These are phyloP conservation scores for Paraphysoderma sedebokerense DNA, from an alignment of 371 early-diverging fungal species.

Conservation along the genomic window DNA sequence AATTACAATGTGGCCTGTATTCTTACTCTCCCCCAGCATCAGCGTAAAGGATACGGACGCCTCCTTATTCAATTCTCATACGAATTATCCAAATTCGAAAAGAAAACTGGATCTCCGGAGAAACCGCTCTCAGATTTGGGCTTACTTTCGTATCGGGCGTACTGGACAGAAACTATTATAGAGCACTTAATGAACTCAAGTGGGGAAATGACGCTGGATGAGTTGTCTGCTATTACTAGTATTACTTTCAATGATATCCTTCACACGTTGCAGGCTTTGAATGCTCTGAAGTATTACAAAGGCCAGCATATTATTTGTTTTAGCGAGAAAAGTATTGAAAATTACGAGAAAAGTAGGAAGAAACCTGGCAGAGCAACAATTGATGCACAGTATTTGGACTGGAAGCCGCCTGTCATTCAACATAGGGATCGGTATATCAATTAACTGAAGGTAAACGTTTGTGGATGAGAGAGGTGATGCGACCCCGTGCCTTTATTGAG, in stretches of 20 bases:
- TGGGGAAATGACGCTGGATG: slow-evolving; percentile 37
- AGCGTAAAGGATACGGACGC: slow-evolving; percentile 95
- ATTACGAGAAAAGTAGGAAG: slow-evolving; percentile 47
- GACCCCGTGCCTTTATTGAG: too few species aligned
- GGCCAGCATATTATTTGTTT: slow-evolving; percentile 85
- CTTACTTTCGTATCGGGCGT: slow-evolving; percentile 83
- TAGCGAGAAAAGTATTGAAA: slow-evolving; percentile 70
- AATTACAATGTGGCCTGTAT: slow-evolving; percentile 99
- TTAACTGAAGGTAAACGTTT: too few species aligned
- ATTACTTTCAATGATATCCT: slow-evolving; percentile 90
- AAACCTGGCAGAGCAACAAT: slow-evolving; percentile 41
- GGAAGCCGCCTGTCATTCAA: slow-evolving; percentile 44
- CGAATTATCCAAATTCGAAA: slow-evolving; percentile 89
- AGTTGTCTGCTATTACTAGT: slow-evolving; percentile 62
- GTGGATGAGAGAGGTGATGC: too few species aligned
- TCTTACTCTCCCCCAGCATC: slow-evolving; percentile 95
- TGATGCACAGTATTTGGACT: slow-evolving; percentile 53
- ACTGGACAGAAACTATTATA: slow-evolving; percentile 84
- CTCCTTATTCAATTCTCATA: slow-evolving; percentile 95
- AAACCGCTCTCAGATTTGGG: slow-evolving; percentile 99
- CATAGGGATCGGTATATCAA: slow-evolving; percentile 1
- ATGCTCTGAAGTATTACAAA: slow-evolving; percentile 84
- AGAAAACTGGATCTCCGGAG: slow-evolving; percentile 92
- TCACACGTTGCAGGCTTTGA: slow-evolving; percentile 80
- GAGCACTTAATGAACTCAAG: slow-evolving; percentile 23